Percentiles rank a stretch among this genome's conserved stretches.
Evolutionary conservation across 2,329 filamentous ascomycete genomes (phyloP).

Genomic region (Talaromyces sp.): DNA sequence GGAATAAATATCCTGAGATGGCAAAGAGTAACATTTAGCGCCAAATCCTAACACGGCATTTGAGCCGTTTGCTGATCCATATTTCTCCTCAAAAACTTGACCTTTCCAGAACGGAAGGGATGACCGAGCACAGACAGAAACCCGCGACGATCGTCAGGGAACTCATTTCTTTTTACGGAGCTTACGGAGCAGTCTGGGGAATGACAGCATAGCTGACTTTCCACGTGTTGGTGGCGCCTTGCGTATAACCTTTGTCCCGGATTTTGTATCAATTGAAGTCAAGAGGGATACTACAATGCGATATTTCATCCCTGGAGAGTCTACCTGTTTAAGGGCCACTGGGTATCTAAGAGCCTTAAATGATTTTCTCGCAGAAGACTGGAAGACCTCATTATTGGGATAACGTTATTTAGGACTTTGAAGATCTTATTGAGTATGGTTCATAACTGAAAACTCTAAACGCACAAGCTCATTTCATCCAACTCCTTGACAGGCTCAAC

Average conservation of each 20-base stretch:
- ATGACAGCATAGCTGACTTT: background rate
- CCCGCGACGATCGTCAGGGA: background rate
- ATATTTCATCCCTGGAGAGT: background rate
- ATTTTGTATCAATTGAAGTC: background rate
- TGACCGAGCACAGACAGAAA: conserved; percentile 9
- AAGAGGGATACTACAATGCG: background rate
- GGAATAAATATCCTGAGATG: background rate
- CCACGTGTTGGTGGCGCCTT: background rate
- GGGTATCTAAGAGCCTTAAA: background rate
- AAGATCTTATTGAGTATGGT: background rate
- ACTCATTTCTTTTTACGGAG: background rate
- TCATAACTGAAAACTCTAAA: background rate
- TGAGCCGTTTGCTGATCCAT: conserved; percentile 2
- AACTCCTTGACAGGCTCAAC: background rate
- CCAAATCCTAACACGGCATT: background rate
- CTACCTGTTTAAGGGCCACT: background rate
- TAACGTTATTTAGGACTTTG: background rate
- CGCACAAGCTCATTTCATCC: background rate
- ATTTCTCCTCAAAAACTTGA: background rate
- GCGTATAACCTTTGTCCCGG: background rate
- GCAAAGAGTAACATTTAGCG: background rate
- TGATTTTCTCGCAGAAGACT: too few species aligned
- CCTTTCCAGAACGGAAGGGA: conserved; percentile 5
- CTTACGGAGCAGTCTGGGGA: background rate
- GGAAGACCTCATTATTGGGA: background rate